These are phyloP conservation scores for Hermanozyma aechmeae DNA, from an alignment of 805 yeast genomes.

Conservation along the genomic window DNA sequence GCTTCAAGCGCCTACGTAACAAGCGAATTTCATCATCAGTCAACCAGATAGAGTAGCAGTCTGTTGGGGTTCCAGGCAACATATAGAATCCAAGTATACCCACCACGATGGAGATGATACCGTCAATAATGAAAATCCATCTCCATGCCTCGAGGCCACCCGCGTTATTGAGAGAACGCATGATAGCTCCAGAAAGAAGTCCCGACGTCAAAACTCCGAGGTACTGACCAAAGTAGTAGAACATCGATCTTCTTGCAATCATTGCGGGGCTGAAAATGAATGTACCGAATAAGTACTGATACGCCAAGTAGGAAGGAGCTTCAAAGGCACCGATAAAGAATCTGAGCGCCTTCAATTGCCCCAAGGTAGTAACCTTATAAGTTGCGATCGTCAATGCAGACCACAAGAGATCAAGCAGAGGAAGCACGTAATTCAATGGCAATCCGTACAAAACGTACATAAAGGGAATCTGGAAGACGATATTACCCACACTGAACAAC, in stretches of 20 bases:
- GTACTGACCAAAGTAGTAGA: slow-evolving; percentile 54
- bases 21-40: slow-evolving; percentile 49
- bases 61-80: slow-evolving; percentile 60
- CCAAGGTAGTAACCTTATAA: slow-evolving; percentile 39
- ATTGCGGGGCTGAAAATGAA: slow-evolving; percentile 35
- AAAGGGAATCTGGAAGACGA: slow-evolving; percentile 56
- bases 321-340: slow-evolving; percentile 65
- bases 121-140: slow-evolving; percentile 67
- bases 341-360: slow-evolving; percentile 50
- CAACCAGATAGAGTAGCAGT: slow-evolving; percentile 41
- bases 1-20: slow-evolving; percentile 18
- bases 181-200: slow-evolving; percentile 50
- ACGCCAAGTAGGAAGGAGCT: slow-evolving; percentile 39
- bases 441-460: slow-evolving; percentile 45
- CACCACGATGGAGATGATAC: slow-evolving; percentile 47
- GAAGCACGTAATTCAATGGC: slow-evolving; percentile 46
- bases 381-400: slow-evolving; percentile 53
- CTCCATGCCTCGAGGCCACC: slow-evolving; percentile 57
- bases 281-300: slow-evolving; percentile 38
- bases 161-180: slow-evolving; percentile 35
- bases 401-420: slow-evolving; percentile 57
- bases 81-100: slow-evolving; percentile 46
- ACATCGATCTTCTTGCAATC: slow-evolving; percentile 51
- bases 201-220: slow-evolving; percentile 57
- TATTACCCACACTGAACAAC: slow-evolving; percentile 49